Conservation (phyloP, 2,329 filamentous ascomycete species). For the Orbilia blumenaviensis region DNA sequence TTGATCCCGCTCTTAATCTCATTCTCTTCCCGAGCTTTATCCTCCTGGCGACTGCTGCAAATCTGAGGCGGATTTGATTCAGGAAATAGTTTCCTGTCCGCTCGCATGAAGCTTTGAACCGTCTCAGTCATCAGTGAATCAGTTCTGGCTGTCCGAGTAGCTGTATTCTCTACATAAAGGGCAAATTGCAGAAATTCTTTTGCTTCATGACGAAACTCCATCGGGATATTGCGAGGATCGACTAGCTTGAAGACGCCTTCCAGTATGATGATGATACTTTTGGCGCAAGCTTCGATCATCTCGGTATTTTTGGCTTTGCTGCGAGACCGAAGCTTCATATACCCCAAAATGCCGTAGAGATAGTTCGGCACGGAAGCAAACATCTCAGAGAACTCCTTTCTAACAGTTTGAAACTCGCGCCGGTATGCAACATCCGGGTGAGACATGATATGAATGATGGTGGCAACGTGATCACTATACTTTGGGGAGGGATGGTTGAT, state of each 20-base stretch:
- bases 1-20: background rate
- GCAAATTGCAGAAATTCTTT: conserved; percentile 16
- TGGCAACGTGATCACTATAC: conserved; percentile 29
- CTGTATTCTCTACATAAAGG: conserved; percentile 7
- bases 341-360: conserved; percentile 27
- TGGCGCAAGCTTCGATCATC: conserved; percentile 7
- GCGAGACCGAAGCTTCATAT: background rate
- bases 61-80: background rate
- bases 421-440: conserved; percentile 22
- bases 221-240: conserved; percentile 7
- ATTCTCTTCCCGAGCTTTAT: background rate
- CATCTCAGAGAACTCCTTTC: conserved; percentile 20
- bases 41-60: conserved; percentile 2
- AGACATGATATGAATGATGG: conserved; percentile 26
- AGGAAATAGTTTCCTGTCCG: conserved; percentile 7
- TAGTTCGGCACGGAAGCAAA: conserved; percentile 21
- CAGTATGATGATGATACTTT: conserved; percentile 10
- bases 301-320: background rate
- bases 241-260: conserved; percentile 34
- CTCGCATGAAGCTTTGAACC: background rate
- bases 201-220: conserved; percentile 31
- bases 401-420: conserved; percentile 3
- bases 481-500: conserved; percentile 28
- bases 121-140: background rate
- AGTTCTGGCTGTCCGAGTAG: background rate